Base-by-base conservation (phyloP, 805 yeast genomes). In the Wickerhamomyces bisporus region DNA sequence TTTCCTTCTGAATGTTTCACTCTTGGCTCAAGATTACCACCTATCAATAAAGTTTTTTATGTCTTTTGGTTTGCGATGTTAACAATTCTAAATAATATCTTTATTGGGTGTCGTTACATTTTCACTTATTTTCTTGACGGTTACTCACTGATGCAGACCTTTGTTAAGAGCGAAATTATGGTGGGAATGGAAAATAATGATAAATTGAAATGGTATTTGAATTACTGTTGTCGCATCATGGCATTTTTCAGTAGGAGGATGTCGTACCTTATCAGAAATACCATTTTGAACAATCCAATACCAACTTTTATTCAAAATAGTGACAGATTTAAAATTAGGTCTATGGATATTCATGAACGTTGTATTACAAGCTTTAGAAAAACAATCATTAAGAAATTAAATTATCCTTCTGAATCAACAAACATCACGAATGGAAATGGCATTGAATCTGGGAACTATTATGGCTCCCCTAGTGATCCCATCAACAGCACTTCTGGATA, bases 161-260 rank as follows among this genome's bases (percentile, higher is more conserved):
- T 29, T 13, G 18, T 20, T 10, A 28, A 21, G 23, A 21, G 19
- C 2, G n/a, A 10, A 2, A 4, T 36, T 6, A 7, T 39, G 3
- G 29, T 24, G 4, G 27, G 32, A 7, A 17, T 8, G 11, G 16
- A 14, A 26, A 32, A 32, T 10, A 21, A 10, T 25, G 25, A 25
- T 21, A 13, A 26, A 3, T 26, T 40, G 18, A 20, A 11, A 11
- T 18, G 26, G 20, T 36, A 25, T 30, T 33, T 34, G 14, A 32
- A 36, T 17, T 36, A 40, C 18, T 30, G 26, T 4, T 32, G 34
- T 21, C 26, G 43, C 11, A 21, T 36, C 2, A 16, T 36, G 5
- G 40, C 40, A 8, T 40, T 32, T 26, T 17, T 40, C 6, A 29
- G 24, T 12, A 32, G 43, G 32, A 40, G 43, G 36, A 19, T n/a